Conservation (phyloP, 2,329 filamentous ascomycete species). For the Fusarium temperatum region DNA sequence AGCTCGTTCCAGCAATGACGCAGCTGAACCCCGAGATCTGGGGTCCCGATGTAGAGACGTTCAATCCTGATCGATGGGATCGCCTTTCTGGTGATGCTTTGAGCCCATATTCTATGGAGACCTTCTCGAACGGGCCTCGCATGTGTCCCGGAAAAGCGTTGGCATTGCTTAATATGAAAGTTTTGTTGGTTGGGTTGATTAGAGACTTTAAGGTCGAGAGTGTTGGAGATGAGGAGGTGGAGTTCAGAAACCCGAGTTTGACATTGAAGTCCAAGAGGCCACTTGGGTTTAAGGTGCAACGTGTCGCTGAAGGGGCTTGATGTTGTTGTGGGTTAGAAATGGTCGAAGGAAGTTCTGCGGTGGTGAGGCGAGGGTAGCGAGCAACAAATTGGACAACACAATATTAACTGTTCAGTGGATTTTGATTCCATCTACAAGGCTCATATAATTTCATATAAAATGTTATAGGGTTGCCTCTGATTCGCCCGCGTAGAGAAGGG, state of each 20-base stretch:
- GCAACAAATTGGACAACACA: background rate
- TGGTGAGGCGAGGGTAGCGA: fast-evolving
- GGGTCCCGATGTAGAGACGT: background rate
- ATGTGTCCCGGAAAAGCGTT: constrained; percentile 25
- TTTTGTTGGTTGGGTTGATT: background rate
- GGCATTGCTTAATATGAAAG: constrained; percentile 21
- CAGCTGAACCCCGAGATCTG: constrained; percentile 23
- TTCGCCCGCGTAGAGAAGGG: no score
- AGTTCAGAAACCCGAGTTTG: constrained; percentile 15
- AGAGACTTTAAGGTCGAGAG: constrained; percentile 4
- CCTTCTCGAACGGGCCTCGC: constrained; percentile 6
- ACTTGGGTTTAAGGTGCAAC: background rate
- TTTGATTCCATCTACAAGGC: no score
- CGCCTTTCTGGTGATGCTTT: background rate
- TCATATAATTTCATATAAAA: background rate
- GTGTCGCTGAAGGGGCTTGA: background rate
- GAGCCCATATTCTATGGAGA: constrained; percentile 12
- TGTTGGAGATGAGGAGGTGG: background rate
- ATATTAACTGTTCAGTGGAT: fast-evolving
- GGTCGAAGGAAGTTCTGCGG: fast-evolving
- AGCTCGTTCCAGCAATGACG: constrained; percentile 9
- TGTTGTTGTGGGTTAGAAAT: fast-evolving
- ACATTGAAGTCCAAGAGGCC: background rate
- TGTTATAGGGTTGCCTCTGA: no score
- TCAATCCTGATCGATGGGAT: constrained; percentile 17